Evolutionary conservation across 75 land plant genomes (phyloP).

Genomic region (Chamaecyparis obtusa): DNA sequence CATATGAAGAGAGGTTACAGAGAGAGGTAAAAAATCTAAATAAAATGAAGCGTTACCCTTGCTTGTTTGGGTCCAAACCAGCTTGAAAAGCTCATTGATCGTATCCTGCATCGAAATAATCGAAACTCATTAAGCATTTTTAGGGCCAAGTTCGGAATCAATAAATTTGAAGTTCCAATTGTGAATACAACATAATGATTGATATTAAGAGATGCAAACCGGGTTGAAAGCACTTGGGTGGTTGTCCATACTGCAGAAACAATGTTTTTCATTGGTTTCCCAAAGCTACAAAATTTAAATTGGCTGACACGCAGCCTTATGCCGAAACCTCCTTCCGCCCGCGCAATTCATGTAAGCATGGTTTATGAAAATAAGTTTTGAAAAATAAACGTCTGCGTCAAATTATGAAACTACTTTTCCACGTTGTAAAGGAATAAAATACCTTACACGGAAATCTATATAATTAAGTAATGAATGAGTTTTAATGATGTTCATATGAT

Average conservation of each 20-base stretch:
- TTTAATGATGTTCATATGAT: too few species aligned
- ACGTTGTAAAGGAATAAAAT: too few species aligned
- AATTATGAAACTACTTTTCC: too few species aligned
- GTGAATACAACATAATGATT: neutral
- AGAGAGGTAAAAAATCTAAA: neutral
- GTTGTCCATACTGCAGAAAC: neutral
- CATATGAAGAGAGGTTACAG: neutral
- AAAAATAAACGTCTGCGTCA: too few species aligned
- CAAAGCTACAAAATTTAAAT: neutral
- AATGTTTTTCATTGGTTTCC: neutral
- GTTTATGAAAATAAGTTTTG: too few species aligned
- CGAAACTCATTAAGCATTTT: neutral
- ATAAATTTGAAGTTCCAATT: too few species aligned
- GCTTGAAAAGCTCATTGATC: neutral
- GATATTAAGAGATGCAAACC: neutral
- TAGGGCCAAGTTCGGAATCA: neutral
- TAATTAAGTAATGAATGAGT: too few species aligned
- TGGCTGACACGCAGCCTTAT: neutral
- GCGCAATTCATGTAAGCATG: too few species aligned
- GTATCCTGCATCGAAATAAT: neutral
- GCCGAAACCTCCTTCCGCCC: too few species aligned
- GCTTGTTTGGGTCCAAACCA: neutral
- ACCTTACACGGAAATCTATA: too few species aligned
- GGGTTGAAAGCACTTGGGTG: neutral
- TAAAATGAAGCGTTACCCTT: neutral